Evolutionary conservation across 1,284 basidiomycete species (phyloP).

Genomic region (Marasmius oreades): DNA sequence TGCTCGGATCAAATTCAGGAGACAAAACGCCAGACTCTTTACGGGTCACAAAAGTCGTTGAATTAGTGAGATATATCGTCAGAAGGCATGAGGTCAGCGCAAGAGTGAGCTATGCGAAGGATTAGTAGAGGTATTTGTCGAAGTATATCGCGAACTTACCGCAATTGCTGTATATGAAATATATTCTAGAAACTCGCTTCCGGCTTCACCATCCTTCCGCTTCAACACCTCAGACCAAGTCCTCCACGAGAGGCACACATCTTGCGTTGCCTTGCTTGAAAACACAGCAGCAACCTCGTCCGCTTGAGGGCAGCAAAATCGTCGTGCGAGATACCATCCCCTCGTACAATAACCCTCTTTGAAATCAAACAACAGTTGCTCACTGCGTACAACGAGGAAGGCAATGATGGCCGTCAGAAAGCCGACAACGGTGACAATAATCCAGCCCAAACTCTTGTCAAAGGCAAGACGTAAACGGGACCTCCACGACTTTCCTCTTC

Average conservation of each 20-base stretch:
- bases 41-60: conserved; percentile 81
- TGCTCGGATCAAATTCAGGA: conserved; percentile 37
- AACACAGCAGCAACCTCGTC: conserved; percentile 24
- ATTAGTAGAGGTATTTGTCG: conserved; percentile 8
- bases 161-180: conserved; percentile 74
- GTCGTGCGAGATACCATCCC: conserved; percentile 72
- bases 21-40: conserved; percentile 80
- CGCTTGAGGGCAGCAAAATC: conserved; percentile 72
- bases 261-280: conserved; percentile 24
- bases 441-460: conserved; percentile 88
- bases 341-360: conserved; percentile 87
- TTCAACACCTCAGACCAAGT: conserved; percentile 64
- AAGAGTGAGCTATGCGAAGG: conserved; percentile 53
- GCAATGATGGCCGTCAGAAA: conserved; percentile 83
- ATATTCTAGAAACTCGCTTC: conserved; percentile 59
- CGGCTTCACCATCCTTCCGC: conserved; percentile 23
- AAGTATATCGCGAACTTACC: conserved; percentile 41
- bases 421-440: conserved; percentile 86
- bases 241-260: conserved; percentile 69
- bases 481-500: conserved; percentile 65
- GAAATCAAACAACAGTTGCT: conserved; percentile 90
- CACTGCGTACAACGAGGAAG: conserved; percentile 82
- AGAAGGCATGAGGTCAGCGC: conserved; percentile 73
- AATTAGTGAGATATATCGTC: conserved; percentile 86
- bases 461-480: conserved; percentile 67